Percentiles rank a stretch among this genome's conserved stretches.
Evolutionary conservation across 495 filamentous ascomycete species (phyloP).

Genomic region (Neurospora cerealis): DNA sequence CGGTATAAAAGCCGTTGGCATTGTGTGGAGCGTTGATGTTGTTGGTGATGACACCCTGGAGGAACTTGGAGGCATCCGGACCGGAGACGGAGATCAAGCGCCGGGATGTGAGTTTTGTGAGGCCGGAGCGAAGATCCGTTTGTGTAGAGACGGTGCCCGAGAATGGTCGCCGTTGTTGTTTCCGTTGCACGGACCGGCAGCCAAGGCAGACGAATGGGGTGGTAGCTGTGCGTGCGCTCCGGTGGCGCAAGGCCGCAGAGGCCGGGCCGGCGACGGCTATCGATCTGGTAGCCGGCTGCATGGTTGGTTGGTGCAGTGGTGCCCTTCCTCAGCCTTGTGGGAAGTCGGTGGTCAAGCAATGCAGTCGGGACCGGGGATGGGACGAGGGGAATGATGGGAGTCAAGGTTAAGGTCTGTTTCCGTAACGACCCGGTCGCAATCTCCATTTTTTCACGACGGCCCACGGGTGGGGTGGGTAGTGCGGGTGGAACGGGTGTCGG

Average conservation of each 20-base stretch:
- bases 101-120: conserved; percentile 54
- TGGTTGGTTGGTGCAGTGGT: not conserved
- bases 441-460: not conserved
- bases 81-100: conserved; percentile 71
- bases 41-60: conserved; percentile 78
- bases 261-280: not conserved
- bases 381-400: not conserved
- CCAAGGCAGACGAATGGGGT: not conserved
- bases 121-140: conserved; percentile 32
- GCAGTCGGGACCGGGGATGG: not conserved
- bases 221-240: not conserved
- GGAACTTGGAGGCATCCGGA: conserved; percentile 65
- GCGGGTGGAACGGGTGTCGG: not conserved
- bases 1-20: conserved; percentile 54
- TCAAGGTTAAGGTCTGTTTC: not conserved
- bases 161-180: conserved; percentile 6
- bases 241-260: not conserved
- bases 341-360: not conserved
- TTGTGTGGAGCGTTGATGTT: conserved; percentile 40
- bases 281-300: conserved; percentile 1
- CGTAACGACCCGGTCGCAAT: not conserved
- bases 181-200: not conserved
- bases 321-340: not conserved
- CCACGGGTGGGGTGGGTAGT: not conserved
- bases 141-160: conserved; percentile 8